Base-by-base conservation (phyloP, 1,284 basidiomycete species). In the Malassezia caprae region DNA sequence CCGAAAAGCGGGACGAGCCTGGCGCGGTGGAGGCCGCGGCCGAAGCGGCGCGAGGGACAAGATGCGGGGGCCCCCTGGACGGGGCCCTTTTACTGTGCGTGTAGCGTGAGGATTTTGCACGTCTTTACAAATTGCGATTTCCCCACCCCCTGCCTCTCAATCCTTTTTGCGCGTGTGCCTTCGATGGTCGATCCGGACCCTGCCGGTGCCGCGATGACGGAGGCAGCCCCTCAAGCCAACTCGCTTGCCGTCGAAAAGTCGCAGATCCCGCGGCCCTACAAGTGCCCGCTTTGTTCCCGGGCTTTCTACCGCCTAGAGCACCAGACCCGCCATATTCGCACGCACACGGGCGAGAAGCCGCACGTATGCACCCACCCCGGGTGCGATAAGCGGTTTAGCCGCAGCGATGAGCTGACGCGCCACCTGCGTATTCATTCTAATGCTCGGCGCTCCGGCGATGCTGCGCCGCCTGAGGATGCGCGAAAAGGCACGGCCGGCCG, bases 371-470 rank as follows among this genome's bases (percentile, higher is more conserved):
- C 83, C 0, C 89, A 87, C 76, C 84, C 88, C 0, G 83, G 84
- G n/a, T 98, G 93, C 80, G 91, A 96, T 77, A 98, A 96, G 77
- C 86, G 90, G 26, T 98, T 98, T 77, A 93, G 88, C 28, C 84
- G 93, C 60, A 91, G 88, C 17, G 93, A 98, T 78, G 93, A 98
- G 77, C 82, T 98, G 64, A 98, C 93, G 21, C 82, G 93, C 54
- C 93, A 98, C 72, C 86, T 88, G 0, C 83, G 93, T 53, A 98
- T 96, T 67, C 93, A 98, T 76, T 84, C 77, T 41, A 78, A 75
- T 53, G 76, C 76, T 31, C 66, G 66, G 49, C 63, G 71, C 53
- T 53, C 54, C 15, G 56, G 61, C 21, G 63, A 65, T 13, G n/a
- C 40, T n/a, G 8, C 35, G 23, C 15, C 42, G 5, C 31, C 58